A percentile compares a stretch with the other conserved stretches of the same genome.
Conservation (phyloP, 192 early-diverging fungal genomes). For the Mortierella claussenii region DNA sequence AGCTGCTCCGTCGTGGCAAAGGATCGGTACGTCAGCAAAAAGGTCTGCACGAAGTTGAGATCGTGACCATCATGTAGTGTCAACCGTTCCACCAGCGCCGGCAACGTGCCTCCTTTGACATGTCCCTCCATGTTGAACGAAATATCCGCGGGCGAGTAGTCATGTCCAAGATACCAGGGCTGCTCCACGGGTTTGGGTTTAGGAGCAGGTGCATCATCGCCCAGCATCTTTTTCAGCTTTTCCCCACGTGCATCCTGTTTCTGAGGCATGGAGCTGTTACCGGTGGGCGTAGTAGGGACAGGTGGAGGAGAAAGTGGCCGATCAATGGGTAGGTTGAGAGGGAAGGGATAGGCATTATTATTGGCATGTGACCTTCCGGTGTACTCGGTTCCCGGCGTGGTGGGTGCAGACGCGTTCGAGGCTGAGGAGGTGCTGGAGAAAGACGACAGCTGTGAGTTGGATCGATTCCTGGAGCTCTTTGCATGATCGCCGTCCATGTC, state of each 20-base stretch:
- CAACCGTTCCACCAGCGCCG: slow-evolving; percentile 87
- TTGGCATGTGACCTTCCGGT: slow-evolving; percentile 25
- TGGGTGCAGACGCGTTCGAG: slow-evolving; percentile 28
- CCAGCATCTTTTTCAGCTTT: slow-evolving; percentile 70
- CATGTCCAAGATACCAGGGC: slow-evolving; percentile 86
- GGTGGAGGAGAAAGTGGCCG: slow-evolving; percentile 47
- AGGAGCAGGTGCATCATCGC: slow-evolving; percentile 58
- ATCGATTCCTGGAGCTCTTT: slow-evolving; percentile 22
- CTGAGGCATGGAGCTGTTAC: background rate
- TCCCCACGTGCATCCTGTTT: slow-evolving; percentile 34
- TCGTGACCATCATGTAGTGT: slow-evolving; percentile 90
- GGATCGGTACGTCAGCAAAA: slow-evolving; percentile 95
- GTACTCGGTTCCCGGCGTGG: slow-evolving; percentile 31
- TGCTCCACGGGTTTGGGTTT: slow-evolving; percentile 51
- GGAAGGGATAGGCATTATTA: slow-evolving; percentile 14
- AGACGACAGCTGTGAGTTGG: slow-evolving; percentile 31
- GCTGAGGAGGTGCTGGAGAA: slow-evolving; percentile 31
- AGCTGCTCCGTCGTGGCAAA: slow-evolving; percentile 86
- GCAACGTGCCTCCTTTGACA: slow-evolving; percentile 91
- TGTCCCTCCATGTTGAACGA: slow-evolving; percentile 87
- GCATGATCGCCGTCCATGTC: slow-evolving; percentile 20
- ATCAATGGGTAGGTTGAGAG: slow-evolving; percentile 20
- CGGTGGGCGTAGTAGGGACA: slow-evolving; percentile 21
- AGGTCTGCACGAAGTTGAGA: slow-evolving; percentile 84
- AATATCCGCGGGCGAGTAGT: slow-evolving; percentile 78